A percentile compares a stretch with the other conserved stretches of the same genome.
These are phyloP conservation scores for Irpex sp. DNA, from an alignment of 1,284 basidiomycete genomes.

Conservation along the genomic window DNA sequence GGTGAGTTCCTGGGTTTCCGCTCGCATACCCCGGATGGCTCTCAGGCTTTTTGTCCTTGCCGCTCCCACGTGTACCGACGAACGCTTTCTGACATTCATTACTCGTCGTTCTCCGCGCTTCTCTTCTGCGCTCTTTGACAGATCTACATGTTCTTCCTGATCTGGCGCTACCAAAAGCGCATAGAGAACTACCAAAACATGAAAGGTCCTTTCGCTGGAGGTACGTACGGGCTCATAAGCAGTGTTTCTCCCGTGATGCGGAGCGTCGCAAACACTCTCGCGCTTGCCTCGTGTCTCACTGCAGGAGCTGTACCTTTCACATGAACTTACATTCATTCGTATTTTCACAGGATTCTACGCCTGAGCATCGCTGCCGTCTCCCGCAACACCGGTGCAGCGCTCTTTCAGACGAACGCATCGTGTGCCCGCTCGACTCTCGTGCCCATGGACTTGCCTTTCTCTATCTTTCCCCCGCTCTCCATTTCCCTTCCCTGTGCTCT, in stretches of 20 bases:
- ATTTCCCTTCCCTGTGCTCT: constrained; percentile 1
- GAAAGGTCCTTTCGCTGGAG: constrained; percentile 60
- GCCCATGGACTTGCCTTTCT: neutral
- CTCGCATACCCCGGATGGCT: neutral
- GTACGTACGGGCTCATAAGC: constrained; percentile 33
- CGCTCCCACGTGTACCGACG: constrained; percentile 6
- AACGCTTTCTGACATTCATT: constrained; percentile 2
- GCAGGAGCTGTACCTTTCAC: constrained; percentile 2
- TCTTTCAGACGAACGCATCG: neutral
- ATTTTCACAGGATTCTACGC: constrained; percentile 28
- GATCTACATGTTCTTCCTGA: constrained; percentile 72
- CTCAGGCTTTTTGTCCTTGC: neutral
- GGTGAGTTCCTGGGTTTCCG: constrained; percentile 36
- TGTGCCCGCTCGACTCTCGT: neutral
- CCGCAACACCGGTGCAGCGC: neutral
- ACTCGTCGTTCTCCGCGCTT: neutral
- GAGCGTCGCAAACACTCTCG: neutral
- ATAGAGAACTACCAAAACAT: constrained; percentile 62
- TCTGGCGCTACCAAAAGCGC: constrained; percentile 68
- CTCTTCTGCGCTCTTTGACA: constrained; percentile 24
- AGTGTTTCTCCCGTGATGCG: constrained; percentile 7
- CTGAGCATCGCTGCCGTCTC: neutral
- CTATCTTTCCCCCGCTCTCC: constrained; percentile 1
- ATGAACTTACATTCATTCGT: constrained; percentile 16
- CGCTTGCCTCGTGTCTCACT: constrained; percentile 1